phyloP scores from a whole-genome alignment of 75 land plant species.

The Isoetes taiwanensis region DNA sequence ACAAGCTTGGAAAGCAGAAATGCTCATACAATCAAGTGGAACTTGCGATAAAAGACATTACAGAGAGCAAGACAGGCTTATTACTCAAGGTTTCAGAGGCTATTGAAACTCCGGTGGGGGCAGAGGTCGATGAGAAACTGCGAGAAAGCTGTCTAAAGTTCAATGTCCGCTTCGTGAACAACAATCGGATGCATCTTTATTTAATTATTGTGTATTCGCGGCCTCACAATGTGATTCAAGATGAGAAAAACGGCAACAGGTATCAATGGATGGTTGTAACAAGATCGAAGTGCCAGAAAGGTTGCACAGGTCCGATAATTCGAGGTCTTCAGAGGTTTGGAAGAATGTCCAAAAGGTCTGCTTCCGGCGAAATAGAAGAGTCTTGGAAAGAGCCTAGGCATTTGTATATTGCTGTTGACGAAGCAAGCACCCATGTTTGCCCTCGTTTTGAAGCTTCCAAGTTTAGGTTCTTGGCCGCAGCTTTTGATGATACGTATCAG shows the following conservation, averaged over 20 bases:
- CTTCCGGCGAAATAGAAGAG: conserved; percentile 18
- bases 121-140: conserved; percentile 23
- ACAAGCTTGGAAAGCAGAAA: conserved; percentile 37
- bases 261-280: conserved; percentile 35
- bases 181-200: conserved; percentile 21
- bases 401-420: conserved; percentile 32
- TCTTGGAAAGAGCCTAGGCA: conserved; percentile 32
- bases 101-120: conserved; percentile 22
- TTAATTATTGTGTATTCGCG: conserved; percentile 22
- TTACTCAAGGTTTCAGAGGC: conserved; percentile 26
- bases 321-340: conserved; percentile 34
- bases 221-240: conserved; percentile 9
- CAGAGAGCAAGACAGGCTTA: conserved; percentile 2
- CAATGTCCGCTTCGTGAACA: conserved; percentile 31
- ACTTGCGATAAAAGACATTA: conserved; percentile 17
- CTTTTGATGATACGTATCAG: conserved; percentile 25
- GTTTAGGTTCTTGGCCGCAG: conserved; percentile 29
- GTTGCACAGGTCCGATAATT: conserved; percentile 26
- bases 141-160: conserved; percentile 32
- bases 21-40: conserved; percentile 37
- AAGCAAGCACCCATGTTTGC: conserved; percentile 36
- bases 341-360: conserved; percentile 24
- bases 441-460: conserved; percentile 15
- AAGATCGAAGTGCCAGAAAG: conserved; percentile 26
- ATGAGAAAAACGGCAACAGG: conserved; percentile 4